A percentile compares a stretch with the other conserved stretches of the same genome.
These are phyloP conservation scores for Starmerella apis DNA, from an alignment of 805 yeast genomes.

Conservation along the genomic window DNA sequence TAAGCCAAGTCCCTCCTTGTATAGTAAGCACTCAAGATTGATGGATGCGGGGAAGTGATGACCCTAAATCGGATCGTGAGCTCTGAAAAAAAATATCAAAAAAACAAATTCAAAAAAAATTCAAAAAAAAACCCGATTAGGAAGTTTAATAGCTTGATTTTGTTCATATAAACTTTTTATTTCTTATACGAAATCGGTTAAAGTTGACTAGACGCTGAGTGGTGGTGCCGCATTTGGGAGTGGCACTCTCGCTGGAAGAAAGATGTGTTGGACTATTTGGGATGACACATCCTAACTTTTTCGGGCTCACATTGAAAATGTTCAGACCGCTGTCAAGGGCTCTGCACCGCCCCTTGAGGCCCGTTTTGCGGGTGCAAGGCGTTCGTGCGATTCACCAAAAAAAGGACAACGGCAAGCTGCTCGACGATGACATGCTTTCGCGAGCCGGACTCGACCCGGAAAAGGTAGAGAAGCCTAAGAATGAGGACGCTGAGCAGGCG, in stretches of 20 bases:
- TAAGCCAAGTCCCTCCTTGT: no score
- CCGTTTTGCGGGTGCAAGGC: conserved; percentile 4
- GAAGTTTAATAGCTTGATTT: no score
- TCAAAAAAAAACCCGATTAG: no score
- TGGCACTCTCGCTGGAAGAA: neutral
- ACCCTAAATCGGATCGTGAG: no score
- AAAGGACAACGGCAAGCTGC: conserved; percentile 32
- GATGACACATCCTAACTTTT: conserved; percentile 6
- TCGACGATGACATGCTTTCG: conserved; percentile 71
- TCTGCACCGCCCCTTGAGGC: conserved; percentile 3
- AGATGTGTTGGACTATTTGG: neutral
- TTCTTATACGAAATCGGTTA: no score
- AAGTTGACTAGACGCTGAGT: no score
- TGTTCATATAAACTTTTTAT: no score
- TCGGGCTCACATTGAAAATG: conserved; percentile 3
- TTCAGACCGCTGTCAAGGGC: conserved; percentile 8
- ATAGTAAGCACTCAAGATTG: no score
- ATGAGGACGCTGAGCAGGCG: conserved; percentile 12
- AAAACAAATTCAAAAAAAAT: no score
- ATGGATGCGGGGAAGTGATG: no score
- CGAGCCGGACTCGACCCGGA: conserved; percentile 72
- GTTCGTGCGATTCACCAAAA: conserved; percentile 7
- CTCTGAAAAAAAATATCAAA: no score
- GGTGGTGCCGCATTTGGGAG: no score
- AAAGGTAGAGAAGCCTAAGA: conserved; percentile 22